Evolutionary conservation across 495 filamentous ascomycete genomes (phyloP).

Genomic region (Aspergillus avenaceus): DNA sequence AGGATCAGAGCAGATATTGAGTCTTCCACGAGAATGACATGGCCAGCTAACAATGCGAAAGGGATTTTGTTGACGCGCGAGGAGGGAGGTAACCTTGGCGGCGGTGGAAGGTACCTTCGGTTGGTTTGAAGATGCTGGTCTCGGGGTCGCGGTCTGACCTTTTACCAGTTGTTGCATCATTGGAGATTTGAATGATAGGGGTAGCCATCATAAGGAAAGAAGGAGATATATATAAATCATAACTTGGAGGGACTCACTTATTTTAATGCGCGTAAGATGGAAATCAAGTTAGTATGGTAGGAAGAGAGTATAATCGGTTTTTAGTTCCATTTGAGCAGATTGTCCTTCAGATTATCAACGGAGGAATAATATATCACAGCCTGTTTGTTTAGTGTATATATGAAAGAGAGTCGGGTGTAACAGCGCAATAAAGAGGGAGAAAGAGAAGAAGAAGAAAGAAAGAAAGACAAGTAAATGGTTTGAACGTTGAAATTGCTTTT

Average conservation of each 20-base stretch:
- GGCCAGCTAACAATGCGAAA: not conserved
- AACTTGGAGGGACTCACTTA: not conserved
- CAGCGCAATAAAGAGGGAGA: no score
- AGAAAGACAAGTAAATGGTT: no score
- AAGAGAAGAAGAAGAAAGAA: not conserved
- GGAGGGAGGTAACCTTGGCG: not conserved
- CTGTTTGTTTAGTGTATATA: no score
- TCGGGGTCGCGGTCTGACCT: conserved; percentile 50
- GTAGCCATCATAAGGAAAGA: not conserved
- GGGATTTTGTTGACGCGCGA: conserved; percentile 11
- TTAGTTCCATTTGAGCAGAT: no score
- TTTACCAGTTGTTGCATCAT: conserved; percentile 64
- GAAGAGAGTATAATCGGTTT: no score
- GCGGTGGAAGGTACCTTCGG: conserved; percentile 23
- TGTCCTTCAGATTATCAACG: no score
- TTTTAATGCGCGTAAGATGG: no score
- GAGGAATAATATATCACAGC: no score
- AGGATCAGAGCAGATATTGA: not conserved
- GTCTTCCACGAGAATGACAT: conserved; percentile 1
- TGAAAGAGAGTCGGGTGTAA: no score
- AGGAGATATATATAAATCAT: not conserved
- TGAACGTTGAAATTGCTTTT: no score
- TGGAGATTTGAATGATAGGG: conserved; percentile 27
- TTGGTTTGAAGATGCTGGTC: conserved; percentile 8
- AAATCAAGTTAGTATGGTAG: no score